phyloP scores from a whole-genome alignment of 805 yeast genomes.

The Kodamaea jinghongensis region DNA sequence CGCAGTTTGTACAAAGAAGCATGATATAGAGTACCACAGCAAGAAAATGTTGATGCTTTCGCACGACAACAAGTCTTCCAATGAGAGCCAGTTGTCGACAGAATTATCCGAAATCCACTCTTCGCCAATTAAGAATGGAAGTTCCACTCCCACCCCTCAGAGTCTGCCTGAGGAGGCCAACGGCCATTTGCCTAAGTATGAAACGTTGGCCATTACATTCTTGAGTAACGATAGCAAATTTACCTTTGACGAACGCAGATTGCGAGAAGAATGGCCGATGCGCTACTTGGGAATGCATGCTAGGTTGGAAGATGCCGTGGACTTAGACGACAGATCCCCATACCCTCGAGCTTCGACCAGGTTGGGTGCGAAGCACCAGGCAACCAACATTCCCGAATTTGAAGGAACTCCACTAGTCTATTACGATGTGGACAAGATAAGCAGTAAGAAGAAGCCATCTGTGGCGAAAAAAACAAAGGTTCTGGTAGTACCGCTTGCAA shows the following conservation, averaged over 20 bases:
- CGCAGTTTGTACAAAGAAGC: constrained; percentile 66
- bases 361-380: constrained; percentile 72
- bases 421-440: constrained; percentile 43
- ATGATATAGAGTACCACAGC: constrained; percentile 44
- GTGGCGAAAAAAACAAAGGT: constrained; percentile 6
- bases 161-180: constrained; percentile 6
- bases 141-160: constrained; percentile 1
- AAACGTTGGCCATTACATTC: constrained; percentile 54
- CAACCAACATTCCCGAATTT: constrained; percentile 63
- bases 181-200: constrained; percentile 47
- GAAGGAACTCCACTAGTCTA: constrained; percentile 59
- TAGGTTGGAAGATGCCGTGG: constrained; percentile 71
- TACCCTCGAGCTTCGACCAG: constrained; percentile 79
- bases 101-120: constrained; percentile 16
- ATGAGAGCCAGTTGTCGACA: constrained; percentile 31
- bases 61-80: constrained; percentile 40
- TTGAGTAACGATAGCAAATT: constrained; percentile 43
- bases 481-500: constrained; percentile 9
- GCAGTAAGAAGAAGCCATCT: constrained; percentile 10
- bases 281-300: constrained; percentile 77
- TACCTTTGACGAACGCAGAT: constrained; percentile 47
- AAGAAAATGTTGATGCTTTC: constrained; percentile 41
- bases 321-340: constrained; percentile 67
- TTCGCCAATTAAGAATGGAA: constrained; percentile 1
- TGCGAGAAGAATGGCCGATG: constrained; percentile 76